Percentiles rank a stretch among this genome's conserved stretches.
phyloP scores from a whole-genome alignment of 345 rosid genomes.

The Anacardium occidentale region DNA sequence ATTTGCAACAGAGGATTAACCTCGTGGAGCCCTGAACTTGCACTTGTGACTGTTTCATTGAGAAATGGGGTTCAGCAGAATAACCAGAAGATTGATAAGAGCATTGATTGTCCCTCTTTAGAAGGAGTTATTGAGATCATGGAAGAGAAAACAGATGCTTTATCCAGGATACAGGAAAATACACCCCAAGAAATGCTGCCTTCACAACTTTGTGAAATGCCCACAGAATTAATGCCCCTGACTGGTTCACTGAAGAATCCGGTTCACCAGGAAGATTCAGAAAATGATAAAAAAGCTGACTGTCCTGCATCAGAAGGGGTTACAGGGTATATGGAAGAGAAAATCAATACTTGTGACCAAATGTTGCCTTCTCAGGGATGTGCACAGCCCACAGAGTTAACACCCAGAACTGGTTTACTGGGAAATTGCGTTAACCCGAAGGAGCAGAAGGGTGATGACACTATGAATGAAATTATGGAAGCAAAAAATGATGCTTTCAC shows the following conservation, averaged over 20 bases:
- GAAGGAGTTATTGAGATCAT: constrained; percentile 6
- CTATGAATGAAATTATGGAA: constrained; percentile 3
- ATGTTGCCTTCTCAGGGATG: constrained; percentile 8
- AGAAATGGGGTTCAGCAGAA: constrained; percentile 10
- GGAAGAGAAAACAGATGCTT: constrained; percentile 18
- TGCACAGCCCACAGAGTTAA: constrained; percentile 14
- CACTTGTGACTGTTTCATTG: constrained; percentile 3
- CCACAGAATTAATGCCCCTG: constrained; percentile 2
- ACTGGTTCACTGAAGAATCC: constrained; percentile 10
- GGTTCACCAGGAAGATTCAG: constrained; percentile 11
- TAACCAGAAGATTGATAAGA: constrained; percentile 16
- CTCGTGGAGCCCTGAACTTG: constrained; percentile 16
- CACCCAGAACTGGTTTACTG: constrained; percentile 7
- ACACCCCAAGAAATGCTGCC: constrained; percentile 1
- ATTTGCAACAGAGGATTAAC: not conserved
- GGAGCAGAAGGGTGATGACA: constrained; percentile 18
- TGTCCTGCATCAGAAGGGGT: constrained; percentile 7
- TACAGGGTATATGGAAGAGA: constrained; percentile 11
- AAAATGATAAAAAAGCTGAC: constrained; percentile 9
- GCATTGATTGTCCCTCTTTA: constrained; percentile 4
- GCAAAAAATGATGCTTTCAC: constrained; percentile 15
- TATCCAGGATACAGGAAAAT: not conserved
- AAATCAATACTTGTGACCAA: not conserved
- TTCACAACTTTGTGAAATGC: constrained; percentile 11
- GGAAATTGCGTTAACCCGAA: constrained; percentile 5